Conservation (phyloP, 371 early-diverging fungal genomes). For the Mortierella sp. region DNA sequence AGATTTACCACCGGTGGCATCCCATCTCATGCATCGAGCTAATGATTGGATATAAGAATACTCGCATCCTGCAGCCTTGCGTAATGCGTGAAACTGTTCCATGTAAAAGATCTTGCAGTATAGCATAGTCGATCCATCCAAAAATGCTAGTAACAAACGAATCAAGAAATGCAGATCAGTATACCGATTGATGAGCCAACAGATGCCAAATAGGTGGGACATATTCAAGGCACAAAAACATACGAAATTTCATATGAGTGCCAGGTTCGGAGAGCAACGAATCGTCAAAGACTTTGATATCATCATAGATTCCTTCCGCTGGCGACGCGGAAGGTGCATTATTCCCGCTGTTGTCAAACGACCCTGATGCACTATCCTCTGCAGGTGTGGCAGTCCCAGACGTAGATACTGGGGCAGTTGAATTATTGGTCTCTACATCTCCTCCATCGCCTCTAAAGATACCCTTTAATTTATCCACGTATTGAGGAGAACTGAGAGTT, state of each 20-base stretch:
- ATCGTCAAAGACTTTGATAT: slow-evolving; percentile 66
- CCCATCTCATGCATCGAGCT: slow-evolving; percentile 87
- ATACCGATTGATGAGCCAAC: neutral
- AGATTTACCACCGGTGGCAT: slow-evolving; percentile 91
- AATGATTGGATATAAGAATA: slow-evolving; percentile 88
- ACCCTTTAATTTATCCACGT: slow-evolving; percentile 45
- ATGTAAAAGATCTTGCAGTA: slow-evolving; percentile 93
- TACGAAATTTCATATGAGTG: slow-evolving; percentile 79
- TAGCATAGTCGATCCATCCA: slow-evolving; percentile 82
- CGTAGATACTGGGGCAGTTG: slow-evolving; percentile 55
- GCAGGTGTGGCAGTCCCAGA: slow-evolving; percentile 44
- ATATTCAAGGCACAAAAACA: slow-evolving; percentile 21
- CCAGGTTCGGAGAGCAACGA: slow-evolving; percentile 75
- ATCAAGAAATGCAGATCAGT: neutral
- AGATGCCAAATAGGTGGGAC: neutral
- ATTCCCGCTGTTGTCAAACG: slow-evolving; percentile 23
- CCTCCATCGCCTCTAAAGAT: slow-evolving; percentile 34
- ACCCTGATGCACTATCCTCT: slow-evolving; percentile 23
- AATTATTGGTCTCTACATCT: slow-evolving; percentile 18
- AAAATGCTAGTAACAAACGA: slow-evolving; percentile 63
- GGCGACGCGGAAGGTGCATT: slow-evolving; percentile 9
- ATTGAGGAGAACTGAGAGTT: slow-evolving; percentile 66
- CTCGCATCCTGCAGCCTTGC: slow-evolving; percentile 87
- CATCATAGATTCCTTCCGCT: slow-evolving; percentile 52
- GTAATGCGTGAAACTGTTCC: slow-evolving; percentile 92